These are phyloP conservation scores for Trichophyton simii DNA, from an alignment of 2,329 filamentous ascomycete genomes.

Conservation along the genomic window DNA sequence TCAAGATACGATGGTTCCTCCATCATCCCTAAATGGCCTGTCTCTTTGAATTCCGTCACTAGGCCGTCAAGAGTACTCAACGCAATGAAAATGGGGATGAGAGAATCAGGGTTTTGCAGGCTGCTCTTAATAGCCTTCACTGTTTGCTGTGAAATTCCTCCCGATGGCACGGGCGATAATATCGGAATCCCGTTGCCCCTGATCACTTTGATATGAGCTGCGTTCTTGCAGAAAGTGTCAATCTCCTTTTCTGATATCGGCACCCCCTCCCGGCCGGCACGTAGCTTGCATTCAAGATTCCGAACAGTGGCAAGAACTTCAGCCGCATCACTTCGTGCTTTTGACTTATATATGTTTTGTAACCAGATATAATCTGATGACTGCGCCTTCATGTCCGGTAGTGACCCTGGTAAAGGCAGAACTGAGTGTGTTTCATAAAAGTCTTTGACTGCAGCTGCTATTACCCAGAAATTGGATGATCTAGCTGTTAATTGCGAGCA, in stretches of 20 bases:
- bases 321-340: slow-evolving; percentile 64
- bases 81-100: slow-evolving; percentile 58
- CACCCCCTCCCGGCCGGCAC: slow-evolving; percentile 26
- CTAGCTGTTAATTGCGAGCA: slow-evolving; percentile 34
- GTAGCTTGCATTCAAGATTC: slow-evolving; percentile 38
- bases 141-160: slow-evolving; percentile 25
- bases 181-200: slow-evolving; percentile 47
- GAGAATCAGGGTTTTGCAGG: slow-evolving; percentile 40
- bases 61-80: slow-evolving; percentile 38
- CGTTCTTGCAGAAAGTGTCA: slow-evolving; percentile 90
- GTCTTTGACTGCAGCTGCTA: slow-evolving; percentile 61
- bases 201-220: slow-evolving; percentile 81
- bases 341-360: slow-evolving; percentile 84
- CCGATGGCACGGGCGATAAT: slow-evolving; percentile 26
- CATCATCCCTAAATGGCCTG: neutral
- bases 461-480: slow-evolving; percentile 71
- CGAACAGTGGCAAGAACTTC: slow-evolving; percentile 60
- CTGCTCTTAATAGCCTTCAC: slow-evolving; percentile 31
- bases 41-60: slow-evolving; percentile 43
- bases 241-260: slow-evolving; percentile 59
- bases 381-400: slow-evolving; percentile 97
- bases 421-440: slow-evolving; percentile 64
- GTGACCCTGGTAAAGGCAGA: slow-evolving; percentile 69
- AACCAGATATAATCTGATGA: slow-evolving; percentile 80
- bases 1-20: slow-evolving; percentile 20